Base-by-base conservation (phyloP, 305 asterid genomes). In the Fraxinus platypoda region DNA sequence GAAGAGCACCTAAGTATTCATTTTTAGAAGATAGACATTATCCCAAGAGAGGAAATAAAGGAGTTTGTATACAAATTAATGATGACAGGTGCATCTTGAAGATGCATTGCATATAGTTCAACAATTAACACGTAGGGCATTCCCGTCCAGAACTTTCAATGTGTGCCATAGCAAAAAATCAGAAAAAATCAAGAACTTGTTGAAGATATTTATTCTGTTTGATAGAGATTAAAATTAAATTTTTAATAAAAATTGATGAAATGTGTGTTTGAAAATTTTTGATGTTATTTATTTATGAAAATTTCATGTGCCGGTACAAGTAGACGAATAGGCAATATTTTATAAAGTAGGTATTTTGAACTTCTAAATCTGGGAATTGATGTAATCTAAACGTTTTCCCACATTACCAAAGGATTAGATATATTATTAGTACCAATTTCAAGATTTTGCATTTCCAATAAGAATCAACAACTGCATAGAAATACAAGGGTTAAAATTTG, bases 371-470 rank as follows among this genome's bases (percentile, higher is more conserved):
- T 76, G 74, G 81, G 72, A 68, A 31, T 28, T 80, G 74, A 59
- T 59, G 49, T 21, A 54, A 81, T 66, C 62, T 2, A 31, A 71
- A 38, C 80, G 30, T 37, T 77, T 75, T 81, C 78, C 82, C 57
- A 26, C 78, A 64, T n/a, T 68, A 25, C 78, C 78, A 76, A 26
- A 86, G 31, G 37, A 77, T 80, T 54, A 78, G 49, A 64, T 25
- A 62, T 68, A 15, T 3, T 41, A 38, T 23, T 33, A n/a, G 31
- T 64, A 12, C 79, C 4, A 38, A 35, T 81, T 83, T 84, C 80
- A 57, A 84, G 82, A 74, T 54, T 83, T 84, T 84, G 35, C 77
- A 72, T 77, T 86, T 80, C 86, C 91, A 74, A 83, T 76, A 81
- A 86, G 83, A 79, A 84, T 84, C 84, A 78, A 35, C 74, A 9